phyloP scores from a whole-genome alignment of 176 grass and related monocot genomes.

The Bromus sterilis region DNA sequence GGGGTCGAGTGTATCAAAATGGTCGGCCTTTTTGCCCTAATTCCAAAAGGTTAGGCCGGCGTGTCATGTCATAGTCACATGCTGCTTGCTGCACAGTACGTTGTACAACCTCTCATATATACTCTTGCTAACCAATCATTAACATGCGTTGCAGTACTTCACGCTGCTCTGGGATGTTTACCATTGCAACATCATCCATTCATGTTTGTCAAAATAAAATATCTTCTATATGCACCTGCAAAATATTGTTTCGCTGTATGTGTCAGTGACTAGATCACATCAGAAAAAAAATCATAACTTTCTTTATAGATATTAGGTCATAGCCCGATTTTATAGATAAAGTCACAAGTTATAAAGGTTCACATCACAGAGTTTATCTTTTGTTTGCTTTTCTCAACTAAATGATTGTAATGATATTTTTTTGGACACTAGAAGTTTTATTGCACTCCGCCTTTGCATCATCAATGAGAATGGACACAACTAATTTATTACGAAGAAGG shows the following conservation, averaged over 20 bases:
- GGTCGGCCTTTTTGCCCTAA: background rate
- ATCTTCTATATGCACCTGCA: background rate
- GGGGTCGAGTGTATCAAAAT: conserved; percentile 11
- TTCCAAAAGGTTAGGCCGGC: conserved; percentile 17
- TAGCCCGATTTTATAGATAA: too few relatives aligned
- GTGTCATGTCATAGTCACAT: conserved; percentile 5
- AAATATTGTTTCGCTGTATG: background rate
- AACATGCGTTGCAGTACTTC: background rate
- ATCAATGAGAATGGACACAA: too few relatives aligned
- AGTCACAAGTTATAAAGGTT: too few relatives aligned
- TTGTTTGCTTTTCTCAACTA: too few relatives aligned
- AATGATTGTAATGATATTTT: too few relatives aligned
- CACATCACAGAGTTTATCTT: too few relatives aligned
- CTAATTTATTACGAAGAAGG: too few relatives aligned
- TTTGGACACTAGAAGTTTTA: too few relatives aligned
- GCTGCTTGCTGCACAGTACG: background rate
- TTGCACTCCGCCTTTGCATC: too few relatives aligned
- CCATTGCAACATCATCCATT: background rate
- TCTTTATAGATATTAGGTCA: too few relatives aligned
- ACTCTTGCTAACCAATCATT: conserved; percentile 12
- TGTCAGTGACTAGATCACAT: background rate
- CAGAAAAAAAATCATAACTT: too few relatives aligned
- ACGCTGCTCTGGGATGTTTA: background rate
- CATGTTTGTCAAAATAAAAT: background rate
- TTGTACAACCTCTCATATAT: background rate